A percentile compares a stretch with the other conserved stretches of the same genome.
phyloP scores from a whole-genome alignment of 768 basidiomycete genomes.

The Coprinopsis sp. region DNA sequence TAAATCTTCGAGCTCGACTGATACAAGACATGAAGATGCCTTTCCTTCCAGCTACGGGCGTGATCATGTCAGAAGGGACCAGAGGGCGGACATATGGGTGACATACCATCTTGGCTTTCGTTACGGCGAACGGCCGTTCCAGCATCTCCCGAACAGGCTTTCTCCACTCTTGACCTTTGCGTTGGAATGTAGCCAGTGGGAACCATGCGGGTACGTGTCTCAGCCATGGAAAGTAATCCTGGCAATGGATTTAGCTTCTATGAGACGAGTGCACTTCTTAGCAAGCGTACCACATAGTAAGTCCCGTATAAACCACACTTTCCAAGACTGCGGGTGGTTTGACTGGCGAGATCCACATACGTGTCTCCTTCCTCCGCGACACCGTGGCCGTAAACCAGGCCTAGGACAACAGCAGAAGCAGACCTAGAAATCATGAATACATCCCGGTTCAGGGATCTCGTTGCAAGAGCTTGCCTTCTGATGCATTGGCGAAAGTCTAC shows the following conservation, averaged over 20 bases:
- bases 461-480: slow-evolving; percentile 23
- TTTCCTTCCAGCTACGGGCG: slow-evolving; percentile 23
- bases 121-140: slow-evolving; percentile 33
- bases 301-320: slow-evolving; percentile 38
- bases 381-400: slow-evolving; percentile 35
- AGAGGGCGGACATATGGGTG: background rate
- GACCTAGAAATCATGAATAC: slow-evolving; percentile 17
- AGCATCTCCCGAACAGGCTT: slow-evolving; percentile 30
- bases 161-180: slow-evolving; percentile 34
- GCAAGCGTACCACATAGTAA: slow-evolving; percentile 35
- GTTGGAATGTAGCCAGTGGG: slow-evolving; percentile 37
- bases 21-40: slow-evolving; percentile 30
- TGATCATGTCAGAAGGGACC: background rate
- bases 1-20: slow-evolving; percentile 31
- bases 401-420: slow-evolving; percentile 35
- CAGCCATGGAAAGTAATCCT: slow-evolving; percentile 31
- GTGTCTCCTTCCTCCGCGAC: slow-evolving; percentile 34
- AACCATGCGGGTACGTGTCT: slow-evolving; percentile 40
- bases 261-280: background rate
- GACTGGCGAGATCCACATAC: slow-evolving; percentile 37
- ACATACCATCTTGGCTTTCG: slow-evolving; percentile 31
- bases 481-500: slow-evolving; percentile 32
- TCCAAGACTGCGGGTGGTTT: slow-evolving; percentile 34
- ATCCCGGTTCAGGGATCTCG: background rate
- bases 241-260: background rate